Evolutionary conservation across 495 filamentous ascomycete genomes (phyloP).

Genomic region (Penicillium robsamsonii): DNA sequence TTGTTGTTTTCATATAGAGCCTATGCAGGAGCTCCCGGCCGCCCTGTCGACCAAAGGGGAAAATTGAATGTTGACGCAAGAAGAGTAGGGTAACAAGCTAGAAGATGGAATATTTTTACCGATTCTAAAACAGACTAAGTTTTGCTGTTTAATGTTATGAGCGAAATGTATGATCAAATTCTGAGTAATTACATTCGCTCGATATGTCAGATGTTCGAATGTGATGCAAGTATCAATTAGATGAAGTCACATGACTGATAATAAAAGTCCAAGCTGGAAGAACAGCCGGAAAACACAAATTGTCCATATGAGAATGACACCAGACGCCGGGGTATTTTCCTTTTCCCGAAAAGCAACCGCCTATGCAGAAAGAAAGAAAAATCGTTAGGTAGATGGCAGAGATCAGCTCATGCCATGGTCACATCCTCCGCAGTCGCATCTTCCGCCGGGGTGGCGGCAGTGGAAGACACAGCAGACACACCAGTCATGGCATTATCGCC

Average conservation of each 20-base stretch:
- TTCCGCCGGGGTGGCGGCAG: slow-evolving; percentile 20
- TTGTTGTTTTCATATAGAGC: neutral
- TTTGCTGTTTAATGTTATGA: neutral
- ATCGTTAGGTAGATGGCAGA: slow-evolving; percentile 3
- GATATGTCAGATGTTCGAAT: neutral
- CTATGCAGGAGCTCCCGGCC: neutral
- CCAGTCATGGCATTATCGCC: slow-evolving; percentile 27
- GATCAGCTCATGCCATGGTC: slow-evolving; percentile 25
- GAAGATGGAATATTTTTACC: neutral
- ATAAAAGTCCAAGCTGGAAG: neutral
- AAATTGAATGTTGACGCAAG: neutral
- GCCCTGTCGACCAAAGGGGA: neutral
- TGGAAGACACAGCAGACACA: slow-evolving; percentile 17
- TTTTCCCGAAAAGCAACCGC: slow-evolving; percentile 15
- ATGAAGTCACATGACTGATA: neutral
- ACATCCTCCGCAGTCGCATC: slow-evolving; percentile 24
- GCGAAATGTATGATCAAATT: neutral
- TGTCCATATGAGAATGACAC: slow-evolving; percentile 14
- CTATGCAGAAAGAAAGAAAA: slow-evolving; percentile 22
- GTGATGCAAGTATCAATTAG: neutral
- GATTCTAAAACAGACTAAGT: neutral
- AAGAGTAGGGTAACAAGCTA: neutral
- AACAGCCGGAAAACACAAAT: neutral
- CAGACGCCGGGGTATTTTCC: slow-evolving; percentile 32
- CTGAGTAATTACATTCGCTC: slow-evolving; percentile 1